Conservation (phyloP, 75 land plant species). For the Cunninghamia lanceolata region DNA sequence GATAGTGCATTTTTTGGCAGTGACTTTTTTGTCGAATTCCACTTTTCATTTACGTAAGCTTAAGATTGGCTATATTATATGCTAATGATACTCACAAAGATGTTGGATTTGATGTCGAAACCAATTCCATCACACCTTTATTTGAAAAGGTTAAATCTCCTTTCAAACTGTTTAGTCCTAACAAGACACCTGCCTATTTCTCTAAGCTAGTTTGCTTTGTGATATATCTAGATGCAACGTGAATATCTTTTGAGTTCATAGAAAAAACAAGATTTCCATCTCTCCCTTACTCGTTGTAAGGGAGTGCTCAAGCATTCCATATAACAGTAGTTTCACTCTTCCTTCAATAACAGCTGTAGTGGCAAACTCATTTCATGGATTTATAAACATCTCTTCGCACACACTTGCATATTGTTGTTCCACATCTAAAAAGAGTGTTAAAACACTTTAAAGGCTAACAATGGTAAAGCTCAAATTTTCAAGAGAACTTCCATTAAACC, state of each 20-base stretch:
- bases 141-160: neutral
- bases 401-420: neutral
- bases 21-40: neutral
- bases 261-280: neutral
- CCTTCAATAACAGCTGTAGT: no score
- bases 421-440: no score
- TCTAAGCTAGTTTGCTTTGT: neutral
- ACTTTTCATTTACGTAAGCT: neutral
- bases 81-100: neutral
- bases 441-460: neutral
- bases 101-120: no score
- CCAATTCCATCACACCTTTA: neutral
- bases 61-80: neutral
- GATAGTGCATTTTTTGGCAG: neutral
- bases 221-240: neutral
- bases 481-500: neutral
- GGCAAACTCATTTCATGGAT: neutral
- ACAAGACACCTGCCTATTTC: neutral
- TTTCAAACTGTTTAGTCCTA: neutral
- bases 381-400: neutral
- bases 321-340: neutral
- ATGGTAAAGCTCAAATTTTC: neutral
- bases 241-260: neutral
- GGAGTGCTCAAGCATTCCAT: neutral
- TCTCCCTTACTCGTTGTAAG: neutral